These are phyloP conservation scores for Microcyclosporella mali DNA, from an alignment of 2,329 filamentous ascomycete genomes.

Conservation along the genomic window DNA sequence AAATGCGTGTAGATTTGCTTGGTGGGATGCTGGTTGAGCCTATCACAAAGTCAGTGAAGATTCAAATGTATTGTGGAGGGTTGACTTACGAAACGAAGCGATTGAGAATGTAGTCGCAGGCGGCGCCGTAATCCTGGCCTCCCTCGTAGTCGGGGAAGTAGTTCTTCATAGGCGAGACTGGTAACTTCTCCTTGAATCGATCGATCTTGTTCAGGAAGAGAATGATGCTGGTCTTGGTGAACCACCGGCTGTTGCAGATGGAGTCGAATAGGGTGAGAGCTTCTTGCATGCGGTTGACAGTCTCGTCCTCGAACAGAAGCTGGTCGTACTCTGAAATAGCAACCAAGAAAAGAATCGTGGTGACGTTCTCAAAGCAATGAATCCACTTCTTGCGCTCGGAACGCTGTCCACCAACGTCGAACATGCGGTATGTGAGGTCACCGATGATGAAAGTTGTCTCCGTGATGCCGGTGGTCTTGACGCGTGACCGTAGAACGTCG, in stretches of 20 bases:
- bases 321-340: conserved; percentile 98
- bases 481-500: conserved; percentile 89
- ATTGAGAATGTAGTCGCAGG: conserved; percentile 98
- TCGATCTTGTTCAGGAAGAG: conserved; percentile 72
- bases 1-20: conserved; percentile 99
- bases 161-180: conserved; percentile 67
- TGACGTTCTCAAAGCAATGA: conserved; percentile 97
- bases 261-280: conserved; percentile 65
- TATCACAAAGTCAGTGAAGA: conserved; percentile 17
- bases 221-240: conserved; percentile 67
- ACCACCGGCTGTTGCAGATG: conserved; percentile 67
- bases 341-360: conserved; percentile 91
- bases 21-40: conserved; percentile 93
- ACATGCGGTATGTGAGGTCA: conserved; percentile 93
- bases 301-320: conserved; percentile 92
- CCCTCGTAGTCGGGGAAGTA: conserved; percentile 79
- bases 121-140: conserved; percentile 88
- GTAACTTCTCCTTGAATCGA: conserved; percentile 68
- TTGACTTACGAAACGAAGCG: conserved; percentile 65
- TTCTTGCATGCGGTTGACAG: conserved; percentile 67
- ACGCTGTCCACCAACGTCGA: conserved; percentile 91
- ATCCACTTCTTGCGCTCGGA: conserved; percentile 99
- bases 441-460: conserved; percentile 95
- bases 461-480: conserved; percentile 96
- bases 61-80: background rate